Conservation (phyloP, 768 basidiomycete genomes). For the Chiua virens region DNA sequence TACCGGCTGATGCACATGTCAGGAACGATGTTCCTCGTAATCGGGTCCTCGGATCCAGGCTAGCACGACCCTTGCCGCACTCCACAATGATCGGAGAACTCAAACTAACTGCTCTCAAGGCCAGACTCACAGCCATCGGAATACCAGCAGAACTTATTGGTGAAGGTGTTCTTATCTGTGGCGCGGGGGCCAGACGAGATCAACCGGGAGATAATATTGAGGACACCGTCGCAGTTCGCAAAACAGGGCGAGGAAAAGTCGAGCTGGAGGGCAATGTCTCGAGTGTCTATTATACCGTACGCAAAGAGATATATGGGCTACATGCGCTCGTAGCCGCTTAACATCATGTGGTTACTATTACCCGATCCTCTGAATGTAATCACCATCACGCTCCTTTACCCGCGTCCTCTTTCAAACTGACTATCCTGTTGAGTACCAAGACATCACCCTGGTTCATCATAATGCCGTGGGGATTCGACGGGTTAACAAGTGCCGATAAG, state of each 20-base stretch:
- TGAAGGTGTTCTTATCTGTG: slow-evolving; percentile 93
- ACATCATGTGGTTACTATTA: slow-evolving; percentile 8
- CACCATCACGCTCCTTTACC: slow-evolving; percentile 52
- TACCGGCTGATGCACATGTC: slow-evolving; percentile 22
- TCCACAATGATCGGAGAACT: slow-evolving; percentile 98
- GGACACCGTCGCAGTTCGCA: slow-evolving; percentile 84
- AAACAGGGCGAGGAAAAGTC: slow-evolving; percentile 80
- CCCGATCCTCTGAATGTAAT: background rate
- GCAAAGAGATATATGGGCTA: slow-evolving; percentile 85
- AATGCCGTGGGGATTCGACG: slow-evolving; percentile 39
- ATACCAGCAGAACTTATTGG: slow-evolving; percentile 95
- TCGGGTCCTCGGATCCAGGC: slow-evolving; percentile 63
- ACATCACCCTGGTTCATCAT: slow-evolving; percentile 73
- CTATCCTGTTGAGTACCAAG: slow-evolving; percentile 87
- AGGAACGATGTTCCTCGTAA: slow-evolving; percentile 28
- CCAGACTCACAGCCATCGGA: slow-evolving; percentile 69
- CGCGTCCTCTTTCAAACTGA: slow-evolving; percentile 91
- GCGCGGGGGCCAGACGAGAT: slow-evolving; percentile 50
- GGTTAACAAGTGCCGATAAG: slow-evolving; percentile 61
- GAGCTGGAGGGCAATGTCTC: slow-evolving; percentile 90
- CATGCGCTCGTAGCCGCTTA: slow-evolving; percentile 85
- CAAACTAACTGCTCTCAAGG: slow-evolving; percentile 85
- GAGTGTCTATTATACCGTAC: slow-evolving; percentile 84
- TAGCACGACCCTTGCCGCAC: slow-evolving; percentile 66
- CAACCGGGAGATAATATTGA: slow-evolving; percentile 46